Evolutionary conservation across 1,284 basidiomycete species (phyloP).

Genomic region (Fomitopsis schrenkii): DNA sequence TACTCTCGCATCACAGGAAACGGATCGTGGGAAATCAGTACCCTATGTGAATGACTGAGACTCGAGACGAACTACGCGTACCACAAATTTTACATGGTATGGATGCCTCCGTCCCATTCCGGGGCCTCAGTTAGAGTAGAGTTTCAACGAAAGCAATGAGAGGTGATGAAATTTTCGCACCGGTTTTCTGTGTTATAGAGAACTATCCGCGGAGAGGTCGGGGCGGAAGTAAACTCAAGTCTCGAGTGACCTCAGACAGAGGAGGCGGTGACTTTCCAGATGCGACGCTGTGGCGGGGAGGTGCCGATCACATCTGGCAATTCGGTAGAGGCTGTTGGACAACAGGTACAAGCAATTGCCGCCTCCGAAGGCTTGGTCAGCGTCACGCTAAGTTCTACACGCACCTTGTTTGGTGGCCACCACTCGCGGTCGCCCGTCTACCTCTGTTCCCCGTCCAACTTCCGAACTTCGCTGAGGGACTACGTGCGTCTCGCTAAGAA

Average conservation of each 20-base stretch:
- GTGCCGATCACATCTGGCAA: neutral
- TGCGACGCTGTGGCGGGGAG: neutral
- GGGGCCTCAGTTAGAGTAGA: too few species aligned
- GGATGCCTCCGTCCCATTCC: too few species aligned
- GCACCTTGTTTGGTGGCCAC: neutral
- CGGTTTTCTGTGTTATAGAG: too few species aligned
- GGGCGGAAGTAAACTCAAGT: too few species aligned
- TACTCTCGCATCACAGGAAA: neutral
- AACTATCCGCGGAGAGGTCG: too few species aligned
- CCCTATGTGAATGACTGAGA: too few species aligned
- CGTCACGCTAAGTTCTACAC: neutral
- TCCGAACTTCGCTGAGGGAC: neutral
- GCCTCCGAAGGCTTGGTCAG: constrained; percentile 3
- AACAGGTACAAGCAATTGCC: constrained; percentile 8
- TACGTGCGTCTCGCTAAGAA: neutral
- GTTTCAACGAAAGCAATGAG: too few species aligned
- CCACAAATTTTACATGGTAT: too few species aligned
- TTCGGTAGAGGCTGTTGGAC: constrained; percentile 3
- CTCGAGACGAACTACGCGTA: too few species aligned
- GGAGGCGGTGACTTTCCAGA: too few species aligned
- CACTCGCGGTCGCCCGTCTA: neutral
- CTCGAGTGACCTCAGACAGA: too few species aligned
- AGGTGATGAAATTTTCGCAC: too few species aligned
- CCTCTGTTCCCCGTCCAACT: neutral
- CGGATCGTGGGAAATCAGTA: neutral